Evolutionary conservation across 2,329 filamentous ascomycete genomes (phyloP), one percentile per base, ranked within the genome.

Genomic region (Ceratocystis cubensis): DNA sequence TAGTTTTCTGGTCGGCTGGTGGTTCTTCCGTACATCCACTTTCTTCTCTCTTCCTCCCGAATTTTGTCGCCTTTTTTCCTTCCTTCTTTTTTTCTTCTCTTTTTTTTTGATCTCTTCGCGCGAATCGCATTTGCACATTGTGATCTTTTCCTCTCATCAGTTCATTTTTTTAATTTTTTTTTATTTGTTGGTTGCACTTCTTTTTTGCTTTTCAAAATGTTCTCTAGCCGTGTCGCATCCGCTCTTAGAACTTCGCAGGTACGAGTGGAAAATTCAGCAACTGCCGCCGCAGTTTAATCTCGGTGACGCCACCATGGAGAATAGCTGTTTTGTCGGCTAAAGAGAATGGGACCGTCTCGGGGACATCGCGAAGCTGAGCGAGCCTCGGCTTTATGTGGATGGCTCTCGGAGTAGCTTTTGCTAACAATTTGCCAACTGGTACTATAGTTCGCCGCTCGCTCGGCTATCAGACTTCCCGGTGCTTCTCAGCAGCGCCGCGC

Each of bases 401-500:
- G 25, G 63, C 10, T 25, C 48, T 67, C 66, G 62, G 66, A 67
- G 56, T 45, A 64, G 37, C 20, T 57, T 64, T 66, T 48, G 20
- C 67, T 41, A 65, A 64, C 57, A 3, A 45, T 25, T 45, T 28
- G 28, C 22, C 61, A 30, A 25, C 65, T 65, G 41, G 68, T 68
- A 67, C 72, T 69, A 64, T 70, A 67, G 76, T 56, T 65, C 67
- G 67, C 65, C 62, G 64, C 62, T 72, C 75, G 79, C 64, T 78
- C 80, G 71, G 75, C 78, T 70, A 74, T 81, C 74, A 82, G 82
- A 79, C 77, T 83, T 71, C 80, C 89, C 79, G 83, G 86, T 73
- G 77, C 83, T 73, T 83, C 79, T 72, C 88, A 94, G 79, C 92
- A 96, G 80, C 85, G 83, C 79, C 86, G 94, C 81, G 87, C 88